These are phyloP conservation scores for Geotrichum candidum DNA, from an alignment of 1,139 yeast genomes.

Conservation along the genomic window DNA sequence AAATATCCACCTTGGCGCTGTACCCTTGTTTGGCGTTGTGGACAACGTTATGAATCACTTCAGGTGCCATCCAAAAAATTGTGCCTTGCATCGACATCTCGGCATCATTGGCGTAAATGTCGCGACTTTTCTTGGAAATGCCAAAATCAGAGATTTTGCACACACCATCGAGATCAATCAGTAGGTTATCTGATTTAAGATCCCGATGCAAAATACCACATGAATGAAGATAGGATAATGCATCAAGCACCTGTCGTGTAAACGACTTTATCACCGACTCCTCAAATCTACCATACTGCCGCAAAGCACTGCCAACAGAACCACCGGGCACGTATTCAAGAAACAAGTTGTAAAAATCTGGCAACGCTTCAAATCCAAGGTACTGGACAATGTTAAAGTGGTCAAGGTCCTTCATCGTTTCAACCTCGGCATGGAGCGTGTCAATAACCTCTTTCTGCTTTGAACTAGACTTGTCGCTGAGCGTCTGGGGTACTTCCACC, in stretches of 20 bases:
- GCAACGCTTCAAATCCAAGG: slow-evolving; percentile 80
- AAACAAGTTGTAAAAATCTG: slow-evolving; percentile 72
- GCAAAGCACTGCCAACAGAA: slow-evolving; percentile 79
- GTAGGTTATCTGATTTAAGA: slow-evolving; percentile 87
- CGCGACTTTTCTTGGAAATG: slow-evolving; percentile 79
- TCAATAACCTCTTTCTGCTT: slow-evolving; percentile 58
- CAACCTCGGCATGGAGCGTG: slow-evolving; percentile 85
- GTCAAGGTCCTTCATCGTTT: slow-evolving; percentile 88
- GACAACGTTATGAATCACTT: slow-evolving; percentile 76
- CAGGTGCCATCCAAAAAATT: slow-evolving; percentile 99
- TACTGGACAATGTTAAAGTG: slow-evolving; percentile 94
- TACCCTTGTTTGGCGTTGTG: slow-evolving; percentile 83
- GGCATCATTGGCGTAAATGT: slow-evolving; percentile 84
- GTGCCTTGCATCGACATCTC: slow-evolving; percentile 99
- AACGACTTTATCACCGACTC: slow-evolving; percentile 67
- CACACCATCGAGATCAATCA: slow-evolving; percentile 86
- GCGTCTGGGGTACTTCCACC: slow-evolving; percentile 59
- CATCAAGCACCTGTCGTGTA: slow-evolving; percentile 74
- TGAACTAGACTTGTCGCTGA: slow-evolving; percentile 41
- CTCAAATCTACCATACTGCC: slow-evolving; percentile 80
- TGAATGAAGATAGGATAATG: slow-evolving; percentile 77
- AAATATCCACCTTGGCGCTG: slow-evolving; percentile 76
- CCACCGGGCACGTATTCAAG: slow-evolving; percentile 98
- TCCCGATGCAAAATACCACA: slow-evolving; percentile 91
- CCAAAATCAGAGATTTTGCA: slow-evolving; percentile 98